These are phyloP conservation scores for Dictyostelium purpureum DNA, from an alignment of 78 protist species.

Conservation along the genomic window DNA sequence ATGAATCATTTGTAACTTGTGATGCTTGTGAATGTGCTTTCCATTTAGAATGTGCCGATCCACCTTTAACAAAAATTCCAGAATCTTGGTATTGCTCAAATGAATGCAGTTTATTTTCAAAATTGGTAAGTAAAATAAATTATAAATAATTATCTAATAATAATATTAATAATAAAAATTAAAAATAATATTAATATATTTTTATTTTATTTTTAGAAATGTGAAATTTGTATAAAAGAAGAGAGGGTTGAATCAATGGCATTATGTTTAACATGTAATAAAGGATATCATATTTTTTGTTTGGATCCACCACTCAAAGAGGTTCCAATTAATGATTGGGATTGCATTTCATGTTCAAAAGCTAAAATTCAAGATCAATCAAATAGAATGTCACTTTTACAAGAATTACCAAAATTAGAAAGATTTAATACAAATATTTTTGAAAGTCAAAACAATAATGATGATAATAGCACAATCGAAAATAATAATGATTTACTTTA, in stretches of 20 bases:
- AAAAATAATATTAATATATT: background rate
- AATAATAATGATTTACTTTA: background rate
- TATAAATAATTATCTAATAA: background rate
- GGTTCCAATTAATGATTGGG: slow-evolving; percentile 31
- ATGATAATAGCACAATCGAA: background rate
- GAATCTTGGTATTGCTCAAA: slow-evolving; percentile 45
- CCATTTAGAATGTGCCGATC: slow-evolving; percentile 40
- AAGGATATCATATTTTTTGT: slow-evolving; percentile 56
- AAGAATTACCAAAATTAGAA: slow-evolving; percentile 36
- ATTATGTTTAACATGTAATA: slow-evolving; percentile 15
- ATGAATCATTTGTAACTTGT: slow-evolving; percentile 24
- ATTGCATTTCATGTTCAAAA: slow-evolving; percentile 1
- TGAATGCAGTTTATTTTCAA: slow-evolving; percentile 19
- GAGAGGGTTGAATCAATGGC: slow-evolving; percentile 10
- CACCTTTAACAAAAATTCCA: background rate
- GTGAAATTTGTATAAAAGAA: slow-evolving; percentile 6
- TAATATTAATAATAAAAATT: background rate
- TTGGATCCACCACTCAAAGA: slow-evolving; percentile 17
- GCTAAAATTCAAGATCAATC: background rate
- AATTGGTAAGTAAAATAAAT: slow-evolving; percentile 24
- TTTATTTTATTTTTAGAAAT: slow-evolving; percentile 19
- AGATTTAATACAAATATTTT: background rate
- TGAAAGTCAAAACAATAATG: background rate
- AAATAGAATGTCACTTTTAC: background rate
- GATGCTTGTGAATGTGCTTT: slow-evolving; percentile 21